phyloP scores from a whole-genome alignment of 164 flowering plant species.

The Malania oleifera region DNA sequence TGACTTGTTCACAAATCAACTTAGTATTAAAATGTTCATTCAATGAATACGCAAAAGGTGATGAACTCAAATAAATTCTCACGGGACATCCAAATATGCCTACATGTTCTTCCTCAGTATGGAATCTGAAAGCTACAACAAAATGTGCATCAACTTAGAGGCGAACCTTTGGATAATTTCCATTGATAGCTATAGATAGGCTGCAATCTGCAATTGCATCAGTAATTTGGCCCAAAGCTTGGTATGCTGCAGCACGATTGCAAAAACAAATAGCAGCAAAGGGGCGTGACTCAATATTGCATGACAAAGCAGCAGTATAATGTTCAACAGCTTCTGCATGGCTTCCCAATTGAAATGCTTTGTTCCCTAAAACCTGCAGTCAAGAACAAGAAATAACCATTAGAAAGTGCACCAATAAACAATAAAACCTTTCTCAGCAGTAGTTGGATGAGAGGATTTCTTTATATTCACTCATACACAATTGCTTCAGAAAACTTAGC shows the following conservation, averaged over 20 bases:
- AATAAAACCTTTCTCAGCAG: neutral
- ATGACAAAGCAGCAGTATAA: conserved; percentile 4
- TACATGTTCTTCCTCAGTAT: neutral
- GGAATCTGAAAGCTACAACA: neutral
- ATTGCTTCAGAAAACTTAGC: too few species aligned
- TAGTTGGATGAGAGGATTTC: neutral
- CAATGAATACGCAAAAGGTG: too few species aligned
- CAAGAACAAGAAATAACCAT: neutral
- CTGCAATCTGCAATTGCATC: conserved; percentile 9
- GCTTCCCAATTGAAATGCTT: conserved; percentile 3
- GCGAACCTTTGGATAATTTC: conserved; percentile 5
- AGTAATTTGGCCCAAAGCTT: conserved; percentile 6
- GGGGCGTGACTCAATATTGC: conserved; percentile 1
- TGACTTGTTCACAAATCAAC: too few species aligned
- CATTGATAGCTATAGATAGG: conserved; percentile 3
- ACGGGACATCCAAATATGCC: too few species aligned
- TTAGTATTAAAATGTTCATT: too few species aligned
- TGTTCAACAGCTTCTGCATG: neutral
- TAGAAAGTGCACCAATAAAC: neutral
- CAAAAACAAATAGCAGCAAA: conserved; percentile 8
- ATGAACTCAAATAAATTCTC: too few species aligned
- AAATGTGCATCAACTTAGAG: too few species aligned
- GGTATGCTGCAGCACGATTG: conserved; percentile 5
- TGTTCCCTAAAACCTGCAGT: conserved; percentile 2
- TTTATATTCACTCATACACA: too few species aligned